Base-by-base conservation (phyloP, 805 yeast genomes). In the Candida endomychidarum region DNA sequence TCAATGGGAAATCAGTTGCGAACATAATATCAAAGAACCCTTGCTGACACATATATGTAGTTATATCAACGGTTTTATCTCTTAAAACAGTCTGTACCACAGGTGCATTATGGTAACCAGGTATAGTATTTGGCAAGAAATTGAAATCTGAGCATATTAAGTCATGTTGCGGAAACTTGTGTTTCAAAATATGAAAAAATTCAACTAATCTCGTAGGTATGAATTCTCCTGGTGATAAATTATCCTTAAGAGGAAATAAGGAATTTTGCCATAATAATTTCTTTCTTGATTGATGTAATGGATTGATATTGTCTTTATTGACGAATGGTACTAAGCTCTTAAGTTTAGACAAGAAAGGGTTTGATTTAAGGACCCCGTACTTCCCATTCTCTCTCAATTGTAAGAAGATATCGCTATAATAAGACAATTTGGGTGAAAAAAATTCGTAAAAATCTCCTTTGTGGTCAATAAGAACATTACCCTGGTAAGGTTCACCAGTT, bases 11-110 rank as follows among this genome's bases (percentile, higher is more conserved):
- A 53, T 87, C 84, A 0, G 95, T 87, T 8, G 95, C 86, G 54
- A 87, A 87, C 83, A 86, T 79, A 37, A 87, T 86, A 58, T 87
- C 95, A 56, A 86, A 87, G 53, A 74, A 83, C 0, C 96, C 96
- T 56, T 86, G 95, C 27, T 82, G 74, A n/a, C 77, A 83, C 90
- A 87, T 81, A 57, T 80, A 86, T 0, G 90, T 80, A 26, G 80
- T 72, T 0, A 82, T 77, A 15, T 85, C 80, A 4, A 86, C 74
- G 81, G 84, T 83, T 41, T 71, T 67, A 47, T 81, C 79, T 38
- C 80, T 70, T 43, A 83, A 65, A 53, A 84, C 75, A 0, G 95
- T 86, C 55, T 86, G 95, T 0, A 86, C 93, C 2, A 85, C 88
- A 0, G 95, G 95, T 0, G 86, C 71, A 49, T 76, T 78, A 55